Base-by-base conservation (phyloP, 1,284 basidiomycete genomes). In the Ustilago xerochloae region DNA sequence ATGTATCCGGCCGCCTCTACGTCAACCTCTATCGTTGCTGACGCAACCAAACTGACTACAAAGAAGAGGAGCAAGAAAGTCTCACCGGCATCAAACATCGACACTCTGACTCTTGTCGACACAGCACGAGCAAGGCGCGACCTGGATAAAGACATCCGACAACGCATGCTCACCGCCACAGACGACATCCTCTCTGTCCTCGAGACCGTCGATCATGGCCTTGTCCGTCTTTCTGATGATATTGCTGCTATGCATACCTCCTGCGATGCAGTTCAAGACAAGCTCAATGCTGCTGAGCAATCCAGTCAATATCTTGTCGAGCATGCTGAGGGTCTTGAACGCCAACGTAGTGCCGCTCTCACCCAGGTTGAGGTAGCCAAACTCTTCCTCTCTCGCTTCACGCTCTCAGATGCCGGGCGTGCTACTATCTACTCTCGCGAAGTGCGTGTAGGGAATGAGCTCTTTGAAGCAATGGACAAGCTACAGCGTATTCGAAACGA, bases 391-490 rank as follows among this genome's bases (percentile, higher is more conserved):
- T 84, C 88, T 0, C 90, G 91, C 2, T 97, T 98, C 85, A 96
- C 93, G 0, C 89, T 98, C 7, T 89, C 86, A 1, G 88, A 91
- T 2, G 87, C 88, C 9, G 94, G 97, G 79, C 86, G 89, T 2
- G 89, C 90, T 36, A 89, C 91, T 0, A 87, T 99, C 46, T 89
- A 89, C 0, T 92, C 91, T 3, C 87, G 93, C 28, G 91, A 96
- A 39, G 88, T 94, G 1, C 89, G 90, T 2, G 88, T 96, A 13
- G 90, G 91, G 0, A 83, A 87, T 6, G 86, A 87, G 0, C 90
- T 98, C 76, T 97, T 97, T 82, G 86, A 87, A 2, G 91, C 92
- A 0, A 93, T 98, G 89, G 92, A 94, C 85, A 92, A 92, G 81
- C 90, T 93, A 0, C 90, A 92, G 74, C 86, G 86, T 48, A 96